Base-by-base conservation (phyloP, 2,329 filamentous ascomycete genomes). In the Didymella lethalis region DNA sequence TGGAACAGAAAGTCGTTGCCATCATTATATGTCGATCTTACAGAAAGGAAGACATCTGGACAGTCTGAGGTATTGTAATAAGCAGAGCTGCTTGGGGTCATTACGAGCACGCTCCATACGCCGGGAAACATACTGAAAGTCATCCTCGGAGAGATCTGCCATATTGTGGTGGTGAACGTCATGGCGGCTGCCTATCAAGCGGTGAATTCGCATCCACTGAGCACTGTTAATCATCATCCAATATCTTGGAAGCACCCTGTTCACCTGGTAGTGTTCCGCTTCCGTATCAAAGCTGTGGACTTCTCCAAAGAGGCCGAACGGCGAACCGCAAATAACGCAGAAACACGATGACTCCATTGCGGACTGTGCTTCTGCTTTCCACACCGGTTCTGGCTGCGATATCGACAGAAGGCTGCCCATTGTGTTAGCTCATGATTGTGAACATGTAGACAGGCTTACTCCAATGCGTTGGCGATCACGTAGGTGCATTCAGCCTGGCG, bases 291-390 rank as follows among this genome's bases (percentile, higher is more conserved):
- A 49, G 18, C 66, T 64, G 53, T 69, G 66, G 14, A 69, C 52
- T 11, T 66, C 60, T 5, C 62, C 64, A 38, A 68, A 58, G 6
- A 72, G 51, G 18, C 69, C 67, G 47, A 73, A 73, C 0, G 66
- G 70, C 3, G 63, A 64, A 25, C 72, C 69, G 40, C 71, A 73
- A 16, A 72, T 53, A 1, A 72, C 64, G 57, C 72, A 73, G 46
- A 66, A 72, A 11, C 61, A 61, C 7, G 63, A 62, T 1, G 57
- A 59, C 36, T 72, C 67, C 64, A 73, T 74, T 2, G 61, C 54
- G 20, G 58, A 60, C 18, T 45, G 53, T 11, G 64, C 64, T 26
- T 69, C 66, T n/a, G 57, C 62, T 32, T 62, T 67, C 59, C 62
- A 66, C 26, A 51, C 26, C 12, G 52, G 40, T 20, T 58, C 29